Conservation (phyloP, 257 asterid species). For the Penstemon newberryi region DNA sequence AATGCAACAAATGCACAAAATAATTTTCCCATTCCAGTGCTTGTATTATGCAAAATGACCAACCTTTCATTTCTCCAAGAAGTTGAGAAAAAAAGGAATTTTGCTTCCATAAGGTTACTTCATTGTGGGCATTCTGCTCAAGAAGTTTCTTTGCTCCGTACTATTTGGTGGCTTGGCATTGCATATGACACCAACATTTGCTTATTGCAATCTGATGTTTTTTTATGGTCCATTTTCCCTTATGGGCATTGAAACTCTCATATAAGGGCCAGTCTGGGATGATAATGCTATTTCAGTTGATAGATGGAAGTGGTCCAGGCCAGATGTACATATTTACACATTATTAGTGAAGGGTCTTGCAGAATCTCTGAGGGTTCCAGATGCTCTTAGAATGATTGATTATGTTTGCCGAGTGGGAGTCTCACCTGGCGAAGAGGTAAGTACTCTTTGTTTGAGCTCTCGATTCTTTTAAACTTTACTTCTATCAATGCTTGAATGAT, state of each 20-base stretch:
- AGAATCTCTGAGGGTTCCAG: slow-evolving; percentile 69
- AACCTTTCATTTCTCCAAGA: not conserved
- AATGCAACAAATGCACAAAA: too few relatives aligned
- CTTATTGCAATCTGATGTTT: slow-evolving; percentile 1
- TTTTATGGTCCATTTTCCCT: not conserved
- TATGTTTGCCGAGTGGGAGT: slow-evolving; percentile 86
- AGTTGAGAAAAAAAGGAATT: not conserved
- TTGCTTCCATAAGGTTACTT: slow-evolving; percentile 10
- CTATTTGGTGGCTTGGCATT: not conserved
- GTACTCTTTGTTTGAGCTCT: slow-evolving; percentile 34
- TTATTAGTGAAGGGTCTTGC: slow-evolving; percentile 76
- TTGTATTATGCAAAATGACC: not conserved
- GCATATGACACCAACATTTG: not conserved
- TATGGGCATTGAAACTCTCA: slow-evolving; percentile 19
- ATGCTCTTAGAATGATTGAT: slow-evolving; percentile 70
- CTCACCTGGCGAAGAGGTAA: slow-evolving; percentile 92
- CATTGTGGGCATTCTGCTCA: not conserved
- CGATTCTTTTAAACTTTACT: not conserved
- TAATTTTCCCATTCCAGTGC: not conserved
- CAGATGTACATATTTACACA: slow-evolving; percentile 68
- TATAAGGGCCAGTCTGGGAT: slow-evolving; percentile 41
- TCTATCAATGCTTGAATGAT: not conserved
- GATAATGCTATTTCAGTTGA: slow-evolving; percentile 43
- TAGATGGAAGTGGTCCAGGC: slow-evolving; percentile 94
- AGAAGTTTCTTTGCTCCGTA: slow-evolving; percentile 1